Conservation (phyloP, 1,284 basidiomycete species). For the Marasmius oreades region DNA sequence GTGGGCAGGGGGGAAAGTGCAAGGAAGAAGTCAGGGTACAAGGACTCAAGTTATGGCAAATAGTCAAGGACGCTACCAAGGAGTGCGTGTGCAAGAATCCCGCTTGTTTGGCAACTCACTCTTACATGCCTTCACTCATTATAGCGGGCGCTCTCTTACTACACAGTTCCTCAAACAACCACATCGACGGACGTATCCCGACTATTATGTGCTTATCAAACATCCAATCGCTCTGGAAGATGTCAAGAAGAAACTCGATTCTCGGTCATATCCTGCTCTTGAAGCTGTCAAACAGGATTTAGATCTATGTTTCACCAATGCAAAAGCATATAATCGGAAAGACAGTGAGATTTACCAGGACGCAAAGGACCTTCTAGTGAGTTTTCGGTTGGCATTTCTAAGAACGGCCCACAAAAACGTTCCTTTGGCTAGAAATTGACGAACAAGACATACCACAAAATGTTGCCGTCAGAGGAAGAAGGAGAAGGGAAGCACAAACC, state of each 20-base stretch:
- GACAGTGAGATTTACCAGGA: conserved; percentile 84
- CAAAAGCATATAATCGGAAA: conserved; percentile 85
- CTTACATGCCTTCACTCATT: conserved; percentile 24
- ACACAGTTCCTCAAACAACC: conserved; percentile 77
- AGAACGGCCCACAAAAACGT: conserved; percentile 9
- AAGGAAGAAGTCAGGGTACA: conserved; percentile 49
- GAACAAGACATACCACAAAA: conserved; percentile 57
- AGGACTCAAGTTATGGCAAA: conserved; percentile 67
- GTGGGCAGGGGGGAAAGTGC: conserved; percentile 23
- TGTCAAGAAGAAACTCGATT: conserved; percentile 77
- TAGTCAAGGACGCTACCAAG: conserved; percentile 76
- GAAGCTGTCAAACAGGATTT: conserved; percentile 78
- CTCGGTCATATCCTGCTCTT: conserved; percentile 59
- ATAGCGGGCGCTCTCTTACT: conserved; percentile 64
- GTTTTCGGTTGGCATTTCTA: background rate
- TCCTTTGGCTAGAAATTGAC: conserved; percentile 53
- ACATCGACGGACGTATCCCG: conserved; percentile 77
- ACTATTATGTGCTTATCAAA: conserved; percentile 80
- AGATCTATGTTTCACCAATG: conserved; percentile 87
- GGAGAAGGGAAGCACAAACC: conserved; percentile 53
- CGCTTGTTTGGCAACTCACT: conserved; percentile 26
- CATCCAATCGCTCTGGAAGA: conserved; percentile 84
- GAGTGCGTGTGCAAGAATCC: conserved; percentile 60
- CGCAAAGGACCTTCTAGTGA: conserved; percentile 64
- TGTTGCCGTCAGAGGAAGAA: conserved; percentile 46